Base-by-base conservation (phyloP, 768 basidiomycete genomes). In the Russula brevipes region DNA sequence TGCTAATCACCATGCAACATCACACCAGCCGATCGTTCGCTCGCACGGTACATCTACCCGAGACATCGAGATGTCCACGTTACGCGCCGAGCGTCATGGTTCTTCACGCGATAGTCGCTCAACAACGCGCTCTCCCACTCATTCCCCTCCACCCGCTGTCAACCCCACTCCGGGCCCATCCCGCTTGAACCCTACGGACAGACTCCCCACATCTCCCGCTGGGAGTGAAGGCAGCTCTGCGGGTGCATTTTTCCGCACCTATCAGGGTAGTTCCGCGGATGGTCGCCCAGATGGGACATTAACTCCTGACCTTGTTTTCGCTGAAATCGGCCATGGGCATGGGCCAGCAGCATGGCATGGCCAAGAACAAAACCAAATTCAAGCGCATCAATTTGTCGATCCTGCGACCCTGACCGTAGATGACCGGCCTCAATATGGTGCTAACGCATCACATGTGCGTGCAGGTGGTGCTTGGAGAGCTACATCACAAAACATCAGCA, bases 241-340 rank as follows among this genome's bases (percentile, higher is more conserved):
- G 1, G 78, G 77, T 24, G 79, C 78, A 70, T 82, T 88, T 72
- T 88, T 87, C 72, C 80, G 83, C 36, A 79, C 81, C 33, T 85
- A 85, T 69, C 79, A 75, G 49, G 45, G 39, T 54, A 54, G 12
- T 41, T n/a, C 60, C 14, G 36, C 78, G 45, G 77, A 57, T 14
- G 64, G 55, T 76, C 76, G 66, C 79, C 59, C 65, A 35, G 64
- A 70, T 54, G 85, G 86, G 47, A 80, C 82, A 17, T 73, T 85
- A 71, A 90, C 87, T 16, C 88, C 87, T 30, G 89, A 90, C 68
- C 79, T 88, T 55, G 80, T 86, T 67, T 89, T 81, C 65, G 87
- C 88, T 5, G 89, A 91, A 71, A 86, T 89, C 63, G 88, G 87
- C 3, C 88, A 89, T 69, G 87, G 87, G 4, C 80, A 86, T 35